phyloP scores from a whole-genome alignment of 371 early-diverging fungal species.

The Funneliformis caledonium region DNA sequence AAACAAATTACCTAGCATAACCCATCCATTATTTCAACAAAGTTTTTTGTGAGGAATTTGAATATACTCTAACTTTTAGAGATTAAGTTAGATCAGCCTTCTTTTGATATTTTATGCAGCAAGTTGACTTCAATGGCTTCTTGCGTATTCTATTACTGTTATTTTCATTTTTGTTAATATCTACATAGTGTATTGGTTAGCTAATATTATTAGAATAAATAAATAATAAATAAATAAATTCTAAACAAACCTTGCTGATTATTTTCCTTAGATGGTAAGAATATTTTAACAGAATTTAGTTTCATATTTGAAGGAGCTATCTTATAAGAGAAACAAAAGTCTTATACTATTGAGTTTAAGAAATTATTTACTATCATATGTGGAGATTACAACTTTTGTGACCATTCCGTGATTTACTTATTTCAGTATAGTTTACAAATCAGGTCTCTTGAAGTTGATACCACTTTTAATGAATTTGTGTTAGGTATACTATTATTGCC shows the following conservation, averaged over 20 bases:
- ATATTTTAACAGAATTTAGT: too few species aligned
- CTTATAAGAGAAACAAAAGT: too few species aligned
- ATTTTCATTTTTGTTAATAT: too few species aligned
- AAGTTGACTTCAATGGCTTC: background rate
- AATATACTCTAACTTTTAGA: too few species aligned
- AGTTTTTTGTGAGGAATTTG: too few species aligned
- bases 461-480: slow-evolving; percentile 1
- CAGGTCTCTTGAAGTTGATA: slow-evolving; percentile 34
- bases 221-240: too few species aligned
- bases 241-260: background rate
- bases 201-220: too few species aligned
- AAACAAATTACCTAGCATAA: slow-evolving; percentile 15
- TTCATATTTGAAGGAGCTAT: too few species aligned
- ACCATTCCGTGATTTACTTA: background rate
- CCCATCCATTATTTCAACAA: slow-evolving; percentile 4
- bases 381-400: slow-evolving; percentile 22
- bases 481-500: background rate
- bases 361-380: background rate
- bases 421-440: too few species aligned
- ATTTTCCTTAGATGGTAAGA: background rate
- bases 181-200: too few species aligned
- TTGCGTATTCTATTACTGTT: background rate
- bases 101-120: background rate
- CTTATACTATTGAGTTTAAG: background rate
- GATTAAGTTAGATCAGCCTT: background rate